Evolutionary conservation across 2,329 filamentous ascomycete genomes (phyloP).

Genomic region (Cladosporium sp.): DNA sequence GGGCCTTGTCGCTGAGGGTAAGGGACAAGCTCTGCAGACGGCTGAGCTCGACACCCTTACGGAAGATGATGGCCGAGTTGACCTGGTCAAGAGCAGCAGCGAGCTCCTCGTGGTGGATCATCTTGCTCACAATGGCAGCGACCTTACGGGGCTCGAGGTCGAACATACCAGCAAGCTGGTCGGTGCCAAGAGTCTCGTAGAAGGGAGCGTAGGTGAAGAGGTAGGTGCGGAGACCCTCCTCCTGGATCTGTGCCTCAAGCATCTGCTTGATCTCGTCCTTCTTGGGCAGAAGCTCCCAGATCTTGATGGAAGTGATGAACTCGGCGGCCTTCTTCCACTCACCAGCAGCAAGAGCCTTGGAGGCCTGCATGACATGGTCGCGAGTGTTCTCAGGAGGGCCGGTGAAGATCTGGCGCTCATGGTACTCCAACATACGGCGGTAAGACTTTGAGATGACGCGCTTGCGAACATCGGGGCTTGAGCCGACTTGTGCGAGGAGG

Average conservation of each 20-base stretch:
- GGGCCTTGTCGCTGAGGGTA: slow-evolving; percentile 93
- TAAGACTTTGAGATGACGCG: slow-evolving; percentile 99
- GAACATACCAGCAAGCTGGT: slow-evolving; percentile 89
- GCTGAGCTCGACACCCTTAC: slow-evolving; percentile 97
- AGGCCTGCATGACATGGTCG: slow-evolving; percentile 98
- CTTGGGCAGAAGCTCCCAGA: slow-evolving; percentile 97
- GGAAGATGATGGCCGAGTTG: slow-evolving; percentile 96
- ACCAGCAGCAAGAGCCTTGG: slow-evolving; percentile 91
- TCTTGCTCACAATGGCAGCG: slow-evolving; percentile 92
- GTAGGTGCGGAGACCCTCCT: slow-evolving; percentile 96
- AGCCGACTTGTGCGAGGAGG: slow-evolving; percentile 92
- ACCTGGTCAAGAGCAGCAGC: slow-evolving; percentile 96
- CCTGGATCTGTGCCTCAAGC: slow-evolving; percentile 97
- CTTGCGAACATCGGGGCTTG: slow-evolving; percentile 95
- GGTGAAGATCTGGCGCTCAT: slow-evolving; percentile 98
- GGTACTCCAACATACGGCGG: slow-evolving; percentile 98
- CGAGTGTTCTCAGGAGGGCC: slow-evolving; percentile 98
- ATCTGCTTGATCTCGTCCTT: slow-evolving; percentile 92
- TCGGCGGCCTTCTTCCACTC: slow-evolving; percentile 97
- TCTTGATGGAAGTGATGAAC: slow-evolving; percentile 98
- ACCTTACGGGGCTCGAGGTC: slow-evolving; percentile 90
- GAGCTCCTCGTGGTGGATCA: slow-evolving; percentile 99
- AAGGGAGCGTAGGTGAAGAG: slow-evolving; percentile 99
- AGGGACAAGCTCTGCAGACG: slow-evolving; percentile 93
- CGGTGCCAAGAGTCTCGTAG: slow-evolving; percentile 92